Evolutionary conservation across 345 rosid genomes (phyloP), one percentile per base, ranked within the genome.

Genomic region (Eucalyptus pumila): DNA sequence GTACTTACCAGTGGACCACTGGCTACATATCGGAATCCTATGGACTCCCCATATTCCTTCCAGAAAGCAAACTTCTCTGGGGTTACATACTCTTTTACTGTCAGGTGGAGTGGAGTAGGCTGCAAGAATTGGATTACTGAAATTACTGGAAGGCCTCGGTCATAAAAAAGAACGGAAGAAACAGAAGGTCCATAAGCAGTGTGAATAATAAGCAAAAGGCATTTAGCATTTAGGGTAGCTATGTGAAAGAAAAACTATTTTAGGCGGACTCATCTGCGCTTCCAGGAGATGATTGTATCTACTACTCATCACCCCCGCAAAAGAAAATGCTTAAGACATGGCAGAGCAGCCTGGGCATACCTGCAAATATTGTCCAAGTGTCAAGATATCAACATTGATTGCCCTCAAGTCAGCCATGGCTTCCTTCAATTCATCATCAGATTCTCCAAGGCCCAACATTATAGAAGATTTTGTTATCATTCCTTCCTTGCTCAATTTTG

Each of bases 381-480:
- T 98, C 90, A 98, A 92, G 89, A 98, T 98, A 89, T 97, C 99
- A 87, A 98, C 99, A 89, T 93, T 95, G 85, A 96, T 94, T 80
- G 99, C 96, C 94, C 99, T 95, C 91, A 98, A 89, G 93, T 98
- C 98, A 90, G 95, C 96, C 96, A 98, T 94, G 37, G 97, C 91
- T 92, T 96, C 96, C 90, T 95, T 97, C 92, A 98, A 56, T 92
- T 97, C 99, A 14, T 95, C 95, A 86, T 96, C 99, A 67, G 99
- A 91, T 94, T 98, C 99, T 90, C 99, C 99, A 26, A 98, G 99
- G 88, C 99, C 99, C 91, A 98, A 91, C 99, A 98, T 98, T 92
- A 98, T 94, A 56, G 99, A 98, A 56, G 99, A 91, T 92, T 98
- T 98, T n/a, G 99, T 97, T 90, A 95, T 94, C 97, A 97, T 96